phyloP scores from a whole-genome alignment of 345 rosid genomes.

The Rhodamnia rubescens region DNA sequence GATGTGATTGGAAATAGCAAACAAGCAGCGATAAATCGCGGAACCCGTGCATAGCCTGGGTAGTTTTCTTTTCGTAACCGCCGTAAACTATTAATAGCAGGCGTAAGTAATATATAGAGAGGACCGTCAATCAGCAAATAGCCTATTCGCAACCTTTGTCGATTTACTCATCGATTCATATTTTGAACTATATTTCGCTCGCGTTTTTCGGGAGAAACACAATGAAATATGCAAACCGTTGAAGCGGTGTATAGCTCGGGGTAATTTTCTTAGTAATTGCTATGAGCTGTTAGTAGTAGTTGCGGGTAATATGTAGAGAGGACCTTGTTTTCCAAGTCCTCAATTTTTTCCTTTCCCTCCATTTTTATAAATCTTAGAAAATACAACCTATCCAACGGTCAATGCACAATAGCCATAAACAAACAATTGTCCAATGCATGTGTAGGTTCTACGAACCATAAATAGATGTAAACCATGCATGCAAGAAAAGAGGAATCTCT shows the following conservation, averaged over 20 bases:
- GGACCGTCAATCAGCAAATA: neutral
- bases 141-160: neutral
- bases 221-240: neutral
- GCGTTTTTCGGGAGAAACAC: no score
- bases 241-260: neutral
- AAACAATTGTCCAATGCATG: neutral
- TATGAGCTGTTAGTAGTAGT: no score
- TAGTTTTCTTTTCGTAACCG: neutral
- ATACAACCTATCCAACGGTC: neutral
- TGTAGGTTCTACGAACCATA: neutral
- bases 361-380: neutral
- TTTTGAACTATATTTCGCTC: no score
- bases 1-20: no score
- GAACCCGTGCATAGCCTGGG: neutral
- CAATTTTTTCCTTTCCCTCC: no score
- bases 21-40: no score
- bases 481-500: neutral
- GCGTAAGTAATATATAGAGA: neutral
- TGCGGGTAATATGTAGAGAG: neutral
- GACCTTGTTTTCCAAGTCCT: neutral
- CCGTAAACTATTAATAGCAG: neutral
- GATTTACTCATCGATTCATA: neutral
- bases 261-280: neutral
- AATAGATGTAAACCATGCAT: neutral
- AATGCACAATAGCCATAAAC: neutral